Evolutionary conservation across 805 yeast genomes (phyloP).

Genomic region (Saccharomycopsis amapae): DNA sequence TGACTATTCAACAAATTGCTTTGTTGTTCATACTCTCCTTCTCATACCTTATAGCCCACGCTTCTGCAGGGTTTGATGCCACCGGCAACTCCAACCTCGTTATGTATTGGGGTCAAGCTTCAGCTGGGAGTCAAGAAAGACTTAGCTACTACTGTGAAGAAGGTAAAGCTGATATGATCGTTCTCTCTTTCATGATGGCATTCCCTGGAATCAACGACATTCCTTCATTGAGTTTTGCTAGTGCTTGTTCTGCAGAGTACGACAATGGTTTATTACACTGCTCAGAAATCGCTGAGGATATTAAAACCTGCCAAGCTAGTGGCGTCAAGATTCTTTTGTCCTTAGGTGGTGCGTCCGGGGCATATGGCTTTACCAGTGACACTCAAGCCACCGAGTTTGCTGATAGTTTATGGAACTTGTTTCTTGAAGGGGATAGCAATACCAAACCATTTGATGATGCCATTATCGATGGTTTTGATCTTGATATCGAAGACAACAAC

Average conservation of each 20-base stretch:
- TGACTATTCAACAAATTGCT: no score
- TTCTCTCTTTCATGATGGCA: conserved; percentile 24
- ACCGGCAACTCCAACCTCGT: conserved; percentile 42
- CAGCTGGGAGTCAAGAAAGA: conserved; percentile 41
- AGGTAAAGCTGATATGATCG: conserved; percentile 41
- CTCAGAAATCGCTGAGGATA: conserved; percentile 53
- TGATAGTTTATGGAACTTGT: conserved; percentile 51
- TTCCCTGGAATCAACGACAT: conserved; percentile 35
- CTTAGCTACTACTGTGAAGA: conserved; percentile 46
- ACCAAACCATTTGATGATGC: conserved; percentile 50
- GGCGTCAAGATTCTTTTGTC: conserved; percentile 78
- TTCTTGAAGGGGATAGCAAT: conserved; percentile 35
- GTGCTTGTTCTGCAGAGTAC: conserved; percentile 25
- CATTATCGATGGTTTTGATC: conserved; percentile 84
- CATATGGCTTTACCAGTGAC: conserved; percentile 83
- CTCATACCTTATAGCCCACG: no score
- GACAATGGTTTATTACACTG: conserved; percentile 32
- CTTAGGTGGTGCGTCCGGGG: conserved; percentile 65
- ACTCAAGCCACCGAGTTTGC: conserved; percentile 65
- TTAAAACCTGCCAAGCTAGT: conserved; percentile 61
- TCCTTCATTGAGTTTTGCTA: conserved; percentile 41
- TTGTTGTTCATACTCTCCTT: no score
- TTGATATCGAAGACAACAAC: conserved; percentile 70
- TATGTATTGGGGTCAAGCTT: conserved; percentile 64
- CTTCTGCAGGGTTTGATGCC: conserved; percentile 26